Conservation (phyloP, 2,329 filamentous ascomycete genomes). For the Colletotrichum salicis region DNA sequence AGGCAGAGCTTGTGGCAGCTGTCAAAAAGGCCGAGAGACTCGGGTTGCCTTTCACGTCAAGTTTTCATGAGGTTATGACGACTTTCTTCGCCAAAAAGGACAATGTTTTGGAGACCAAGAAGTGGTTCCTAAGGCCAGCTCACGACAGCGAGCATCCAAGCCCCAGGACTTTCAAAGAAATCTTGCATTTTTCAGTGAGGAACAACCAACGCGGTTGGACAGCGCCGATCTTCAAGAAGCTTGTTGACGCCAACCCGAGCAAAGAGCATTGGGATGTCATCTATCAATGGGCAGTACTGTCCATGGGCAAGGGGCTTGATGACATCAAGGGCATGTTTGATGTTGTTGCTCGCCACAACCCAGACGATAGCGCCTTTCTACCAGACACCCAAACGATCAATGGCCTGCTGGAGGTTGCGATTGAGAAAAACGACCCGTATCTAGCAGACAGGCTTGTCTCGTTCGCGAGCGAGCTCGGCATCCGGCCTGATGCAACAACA, state of each 20-base stretch:
- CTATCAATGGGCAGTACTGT: constrained; percentile 79
- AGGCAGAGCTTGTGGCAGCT: constrained; percentile 67
- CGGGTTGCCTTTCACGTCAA: constrained; percentile 55
- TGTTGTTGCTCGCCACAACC: constrained; percentile 66
- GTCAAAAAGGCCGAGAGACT: constrained; percentile 61
- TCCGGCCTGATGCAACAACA: constrained; percentile 76
- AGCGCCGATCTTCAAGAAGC: constrained; percentile 64
- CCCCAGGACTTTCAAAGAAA: constrained; percentile 58
- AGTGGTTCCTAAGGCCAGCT: constrained; percentile 72
- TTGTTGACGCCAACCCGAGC: constrained; percentile 57
- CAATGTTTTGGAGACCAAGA: constrained; percentile 69
- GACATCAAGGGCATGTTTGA: constrained; percentile 79
- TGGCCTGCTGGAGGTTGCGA: constrained; percentile 76
- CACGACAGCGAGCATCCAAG: constrained; percentile 52
- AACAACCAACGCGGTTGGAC: constrained; percentile 72
- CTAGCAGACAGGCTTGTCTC: constrained; percentile 78
- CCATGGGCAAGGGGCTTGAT: constrained; percentile 75
- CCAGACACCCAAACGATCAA: constrained; percentile 82
- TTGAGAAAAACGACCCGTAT: constrained; percentile 74
- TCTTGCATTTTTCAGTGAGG: constrained; percentile 71
- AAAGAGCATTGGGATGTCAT: constrained; percentile 77
- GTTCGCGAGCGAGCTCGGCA: constrained; percentile 71
- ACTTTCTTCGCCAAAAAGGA: constrained; percentile 70
- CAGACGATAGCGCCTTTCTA: constrained; percentile 55
- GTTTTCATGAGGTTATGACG: constrained; percentile 66